These are phyloP conservation scores for Gaertneriomyces semiglobifer DNA, from an alignment of 192 early-diverging fungal genomes.

Conservation along the genomic window DNA sequence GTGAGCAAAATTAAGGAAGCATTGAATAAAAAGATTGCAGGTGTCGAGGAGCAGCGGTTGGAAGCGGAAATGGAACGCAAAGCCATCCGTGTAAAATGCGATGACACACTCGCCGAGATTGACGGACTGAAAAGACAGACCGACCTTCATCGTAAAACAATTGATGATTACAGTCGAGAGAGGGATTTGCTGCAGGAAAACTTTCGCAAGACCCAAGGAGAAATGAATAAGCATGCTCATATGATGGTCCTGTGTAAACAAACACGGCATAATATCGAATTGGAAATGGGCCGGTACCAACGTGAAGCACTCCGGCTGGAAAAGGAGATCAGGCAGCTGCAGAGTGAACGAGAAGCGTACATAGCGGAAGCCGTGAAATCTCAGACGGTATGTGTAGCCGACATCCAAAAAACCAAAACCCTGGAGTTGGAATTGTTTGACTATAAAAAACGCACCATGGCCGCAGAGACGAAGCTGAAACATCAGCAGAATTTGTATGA, in stretches of 20 bases:
- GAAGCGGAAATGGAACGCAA: conserved; percentile 53
- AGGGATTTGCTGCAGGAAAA: conserved; percentile 47
- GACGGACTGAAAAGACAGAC: conserved; percentile 39
- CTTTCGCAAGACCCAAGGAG: conserved; percentile 38
- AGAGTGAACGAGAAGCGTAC: conserved; percentile 45
- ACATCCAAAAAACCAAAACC: conserved; percentile 50
- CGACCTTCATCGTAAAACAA: conserved; percentile 45
- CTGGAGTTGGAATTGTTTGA: conserved; percentile 60
- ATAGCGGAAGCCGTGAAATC: conserved; percentile 37
- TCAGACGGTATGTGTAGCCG: conserved; percentile 39
- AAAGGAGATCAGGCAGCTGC: conserved; percentile 30
- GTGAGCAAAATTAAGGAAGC: conserved; percentile 49
- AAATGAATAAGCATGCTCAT: conserved; percentile 33
- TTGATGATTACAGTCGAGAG: conserved; percentile 55
- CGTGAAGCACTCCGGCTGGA: conserved; percentile 33
- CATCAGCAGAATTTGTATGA: conserved; percentile 69
- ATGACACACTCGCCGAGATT: conserved; percentile 33
- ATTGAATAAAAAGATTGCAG: conserved; percentile 52
- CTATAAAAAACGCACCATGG: conserved; percentile 53
- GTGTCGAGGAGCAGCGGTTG: conserved; percentile 52
- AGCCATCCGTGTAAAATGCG: conserved; percentile 39
- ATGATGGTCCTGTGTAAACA: conserved; percentile 44
- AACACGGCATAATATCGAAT: conserved; percentile 52
- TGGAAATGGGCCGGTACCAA: conserved; percentile 42
- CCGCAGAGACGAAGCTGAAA: conserved; percentile 63